Evolutionary conservation across 2,329 filamentous ascomycete species (phyloP).

Genomic region (Sarocladiaceae sp.): DNA sequence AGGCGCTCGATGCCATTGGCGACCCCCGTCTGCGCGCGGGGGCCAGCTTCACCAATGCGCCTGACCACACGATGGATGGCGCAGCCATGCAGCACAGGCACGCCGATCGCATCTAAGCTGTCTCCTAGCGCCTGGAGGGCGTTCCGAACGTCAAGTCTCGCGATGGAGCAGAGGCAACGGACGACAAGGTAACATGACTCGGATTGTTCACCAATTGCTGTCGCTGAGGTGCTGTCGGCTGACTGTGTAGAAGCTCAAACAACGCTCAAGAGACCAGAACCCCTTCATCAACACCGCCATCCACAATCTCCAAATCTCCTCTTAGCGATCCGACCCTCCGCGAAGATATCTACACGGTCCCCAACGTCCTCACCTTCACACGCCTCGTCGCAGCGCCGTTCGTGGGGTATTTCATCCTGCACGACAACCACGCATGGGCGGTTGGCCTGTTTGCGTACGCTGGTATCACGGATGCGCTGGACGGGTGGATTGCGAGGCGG

Average conservation of each 20-base stretch:
- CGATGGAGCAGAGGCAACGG: background rate
- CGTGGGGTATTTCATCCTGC: constrained; percentile 81
- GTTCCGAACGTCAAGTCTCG: background rate
- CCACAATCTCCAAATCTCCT: background rate
- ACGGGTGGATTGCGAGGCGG: constrained; percentile 85
- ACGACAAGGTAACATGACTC: background rate
- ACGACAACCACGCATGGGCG: constrained; percentile 73
- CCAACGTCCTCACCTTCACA: constrained; percentile 85
- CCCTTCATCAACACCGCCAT: background rate
- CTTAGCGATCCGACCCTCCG: constrained; percentile 31
- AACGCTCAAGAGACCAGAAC: background rate
- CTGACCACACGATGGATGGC: too few relatives aligned
- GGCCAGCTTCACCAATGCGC: too few relatives aligned
- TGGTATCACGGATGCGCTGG: constrained; percentile 82
- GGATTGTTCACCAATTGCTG: background rate
- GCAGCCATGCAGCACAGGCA: too few relatives aligned
- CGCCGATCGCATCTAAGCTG: background rate
- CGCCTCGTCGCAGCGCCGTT: constrained; percentile 76
- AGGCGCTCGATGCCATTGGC: constrained; percentile 1
- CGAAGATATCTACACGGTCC: constrained; percentile 96
- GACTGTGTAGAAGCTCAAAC: background rate
- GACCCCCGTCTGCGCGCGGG: too few relatives aligned
- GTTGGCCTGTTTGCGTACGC: constrained; percentile 87
- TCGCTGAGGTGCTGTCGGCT: background rate
- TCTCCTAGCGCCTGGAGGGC: background rate